A percentile compares a stretch with the other conserved stretches of the same genome.
phyloP scores from a whole-genome alignment of 257 asterid species.

The Buddleja alternifolia region DNA sequence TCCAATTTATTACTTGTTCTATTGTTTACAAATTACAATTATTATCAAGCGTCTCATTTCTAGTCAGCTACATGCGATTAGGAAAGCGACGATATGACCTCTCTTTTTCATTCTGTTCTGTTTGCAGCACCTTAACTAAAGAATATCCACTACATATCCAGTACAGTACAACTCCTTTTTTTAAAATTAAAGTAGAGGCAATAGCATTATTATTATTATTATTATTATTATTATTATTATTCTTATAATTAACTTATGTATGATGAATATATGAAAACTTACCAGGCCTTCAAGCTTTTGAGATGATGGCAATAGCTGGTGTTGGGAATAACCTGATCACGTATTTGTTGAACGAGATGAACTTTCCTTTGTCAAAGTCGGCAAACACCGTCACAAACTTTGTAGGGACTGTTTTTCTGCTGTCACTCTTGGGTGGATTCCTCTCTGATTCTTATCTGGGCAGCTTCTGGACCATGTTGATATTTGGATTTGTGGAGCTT shows the following conservation, averaged over 20 bases:
- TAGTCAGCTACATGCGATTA: too few relatives aligned
- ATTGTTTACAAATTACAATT: too few relatives aligned
- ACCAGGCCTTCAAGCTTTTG: conserved; percentile 74
- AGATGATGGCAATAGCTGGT: conserved; percentile 84
- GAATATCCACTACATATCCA: too few relatives aligned
- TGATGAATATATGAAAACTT: not conserved
- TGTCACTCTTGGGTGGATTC: conserved; percentile 75
- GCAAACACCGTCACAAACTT: conserved; percentile 86
- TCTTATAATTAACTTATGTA: too few relatives aligned
- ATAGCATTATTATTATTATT: too few relatives aligned
- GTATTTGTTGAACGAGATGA: conserved; percentile 73
- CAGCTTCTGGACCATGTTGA: conserved; percentile 73
- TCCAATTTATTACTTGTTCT: not conserved
- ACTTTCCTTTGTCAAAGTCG: conserved; percentile 65
- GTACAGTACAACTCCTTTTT: too few relatives aligned
- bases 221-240: too few relatives aligned
- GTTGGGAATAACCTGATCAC: conserved; percentile 81
- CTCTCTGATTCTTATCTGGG: conserved; percentile 82
- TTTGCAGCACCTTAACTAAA: too few relatives aligned
- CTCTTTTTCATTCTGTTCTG: too few relatives aligned
- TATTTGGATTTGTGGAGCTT: conserved; percentile 72
- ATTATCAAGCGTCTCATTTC: too few relatives aligned
- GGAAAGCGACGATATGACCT: too few relatives aligned
- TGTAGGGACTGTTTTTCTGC: conserved; percentile 70
- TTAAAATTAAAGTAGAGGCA: too few relatives aligned